These are phyloP conservation scores for Fusarium aywerte DNA, from an alignment of 2,329 filamentous ascomycete genomes.

Conservation along the genomic window DNA sequence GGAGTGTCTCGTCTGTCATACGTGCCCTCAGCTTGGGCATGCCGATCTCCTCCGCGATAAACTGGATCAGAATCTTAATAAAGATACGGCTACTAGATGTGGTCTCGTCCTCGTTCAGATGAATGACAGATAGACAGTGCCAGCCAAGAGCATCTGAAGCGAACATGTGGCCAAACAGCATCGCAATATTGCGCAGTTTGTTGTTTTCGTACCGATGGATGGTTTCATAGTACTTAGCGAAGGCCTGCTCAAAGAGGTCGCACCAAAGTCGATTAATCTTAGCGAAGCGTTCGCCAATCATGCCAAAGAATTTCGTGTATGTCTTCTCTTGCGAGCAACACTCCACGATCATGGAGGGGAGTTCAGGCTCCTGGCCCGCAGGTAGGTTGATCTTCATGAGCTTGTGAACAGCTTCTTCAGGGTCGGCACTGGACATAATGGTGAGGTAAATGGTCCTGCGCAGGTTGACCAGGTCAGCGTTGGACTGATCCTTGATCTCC, in stretches of 20 bases:
- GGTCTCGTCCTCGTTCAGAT: constrained; percentile 95
- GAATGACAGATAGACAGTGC: constrained; percentile 86
- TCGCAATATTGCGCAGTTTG: constrained; percentile 90
- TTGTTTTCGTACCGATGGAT: constrained; percentile 98
- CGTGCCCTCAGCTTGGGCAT: constrained; percentile 81
- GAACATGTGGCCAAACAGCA: constrained; percentile 93
- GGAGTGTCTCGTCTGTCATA: constrained; percentile 81
- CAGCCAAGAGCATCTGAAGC: constrained; percentile 90
- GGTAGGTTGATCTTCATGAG: constrained; percentile 94
- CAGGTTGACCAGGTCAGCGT: constrained; percentile 93
- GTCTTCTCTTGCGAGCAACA: constrained; percentile 97
- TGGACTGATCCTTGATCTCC: constrained; percentile 98
- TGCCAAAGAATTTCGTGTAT: constrained; percentile 96
- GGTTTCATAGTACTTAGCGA: constrained; percentile 94
- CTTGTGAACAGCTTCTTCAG: constrained; percentile 97
- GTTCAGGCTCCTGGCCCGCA: constrained; percentile 84
- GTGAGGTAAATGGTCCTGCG: constrained; percentile 96
- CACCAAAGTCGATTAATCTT: constrained; percentile 96
- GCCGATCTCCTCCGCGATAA: constrained; percentile 86
- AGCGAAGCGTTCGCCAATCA: constrained; percentile 93
- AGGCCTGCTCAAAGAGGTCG: constrained; percentile 89
- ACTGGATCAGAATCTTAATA: constrained; percentile 97
- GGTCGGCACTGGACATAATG: constrained; percentile 95
- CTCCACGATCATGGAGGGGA: constrained; percentile 97
- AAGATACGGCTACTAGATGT: constrained; percentile 97